Percentiles rank a stretch among this genome's conserved stretches.
Conservation (phyloP, 352 stramenopile species). For the Globisporangium nunn region DNA sequence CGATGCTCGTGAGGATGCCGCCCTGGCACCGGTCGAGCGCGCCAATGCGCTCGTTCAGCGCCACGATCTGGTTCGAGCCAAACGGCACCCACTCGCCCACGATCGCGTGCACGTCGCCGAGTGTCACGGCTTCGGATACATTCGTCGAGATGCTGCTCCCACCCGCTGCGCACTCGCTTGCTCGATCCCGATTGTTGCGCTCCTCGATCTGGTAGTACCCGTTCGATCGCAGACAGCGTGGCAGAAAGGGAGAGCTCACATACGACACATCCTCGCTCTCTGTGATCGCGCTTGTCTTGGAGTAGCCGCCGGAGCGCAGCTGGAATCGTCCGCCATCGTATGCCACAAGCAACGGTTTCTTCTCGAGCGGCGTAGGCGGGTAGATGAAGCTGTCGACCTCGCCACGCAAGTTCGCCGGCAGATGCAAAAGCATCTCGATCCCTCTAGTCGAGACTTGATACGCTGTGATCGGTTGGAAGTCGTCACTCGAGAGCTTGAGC, state of each 20-base stretch:
- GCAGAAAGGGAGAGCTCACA: constrained; percentile 95
- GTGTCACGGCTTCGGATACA: constrained; percentile 90
- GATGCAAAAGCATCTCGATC: constrained; percentile 73
- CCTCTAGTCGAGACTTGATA: constrained; percentile 94
- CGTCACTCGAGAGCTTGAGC: constrained; percentile 90
- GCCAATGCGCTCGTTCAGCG: constrained; percentile 96
- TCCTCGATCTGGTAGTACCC: constrained; percentile 73
- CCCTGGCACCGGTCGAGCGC: constrained; percentile 94
- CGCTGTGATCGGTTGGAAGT: constrained; percentile 93
- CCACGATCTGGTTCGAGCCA: constrained; percentile 96
- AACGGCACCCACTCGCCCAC: constrained; percentile 98
- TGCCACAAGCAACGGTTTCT: constrained; percentile 34
- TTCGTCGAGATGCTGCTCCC: constrained; percentile 85
- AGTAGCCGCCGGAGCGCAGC: constrained; percentile 76
- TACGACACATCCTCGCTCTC: constrained; percentile 97
- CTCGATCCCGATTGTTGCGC: constrained; percentile 90
- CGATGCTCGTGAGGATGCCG: constrained; percentile 92
- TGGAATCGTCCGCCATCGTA: constrained; percentile 79
- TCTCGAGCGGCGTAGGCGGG: constrained; percentile 35
- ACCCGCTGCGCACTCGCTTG: constrained; percentile 78
- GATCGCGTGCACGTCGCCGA: constrained; percentile 95
- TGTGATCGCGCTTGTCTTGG: constrained; percentile 88
- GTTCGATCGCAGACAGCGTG: constrained; percentile 91
- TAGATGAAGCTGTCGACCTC: constrained; percentile 67
- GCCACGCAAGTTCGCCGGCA: constrained; percentile 64